phyloP scores from a whole-genome alignment of 2,329 filamentous ascomycete genomes.

The Xylariaceae sp. region DNA sequence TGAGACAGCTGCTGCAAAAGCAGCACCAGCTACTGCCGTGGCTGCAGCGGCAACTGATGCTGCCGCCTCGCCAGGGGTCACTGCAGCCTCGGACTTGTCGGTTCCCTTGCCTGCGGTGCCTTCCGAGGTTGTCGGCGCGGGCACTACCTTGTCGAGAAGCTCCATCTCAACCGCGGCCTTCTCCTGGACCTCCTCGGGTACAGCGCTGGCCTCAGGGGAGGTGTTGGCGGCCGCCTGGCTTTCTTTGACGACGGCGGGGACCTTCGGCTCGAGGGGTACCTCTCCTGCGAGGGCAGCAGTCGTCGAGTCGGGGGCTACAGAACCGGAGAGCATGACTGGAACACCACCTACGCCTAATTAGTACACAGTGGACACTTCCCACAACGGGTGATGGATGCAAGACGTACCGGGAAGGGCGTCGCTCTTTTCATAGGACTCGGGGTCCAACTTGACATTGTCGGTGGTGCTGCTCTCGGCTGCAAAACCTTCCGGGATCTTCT shows the following conservation, averaged over 20 bases:
- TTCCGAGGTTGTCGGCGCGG: constrained; percentile 55
- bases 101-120: constrained; percentile 50
- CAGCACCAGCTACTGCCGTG: constrained; percentile 36
- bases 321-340: constrained; percentile 23
- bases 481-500: constrained; percentile 70
- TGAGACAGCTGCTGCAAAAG: constrained; percentile 33
- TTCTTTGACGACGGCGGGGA: constrained; percentile 64
- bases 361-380: neutral
- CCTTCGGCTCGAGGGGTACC: constrained; percentile 43
- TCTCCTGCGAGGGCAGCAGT: constrained; percentile 40
- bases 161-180: constrained; percentile 70
- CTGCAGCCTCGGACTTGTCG: constrained; percentile 47
- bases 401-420: constrained; percentile 54
- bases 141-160: constrained; percentile 62
- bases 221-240: constrained; percentile 65
- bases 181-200: constrained; percentile 62
- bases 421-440: constrained; percentile 81
- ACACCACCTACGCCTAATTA: constrained; percentile 22
- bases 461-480: constrained; percentile 67
- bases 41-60: constrained; percentile 41
- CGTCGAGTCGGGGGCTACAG: constrained; percentile 41
- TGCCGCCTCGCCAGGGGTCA: constrained; percentile 39
- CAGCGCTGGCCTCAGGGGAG: constrained; percentile 64
- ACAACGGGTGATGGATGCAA: neutral
- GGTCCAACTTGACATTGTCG: constrained; percentile 70